These are phyloP conservation scores for Yarrowia divulgata DNA, from an alignment of 805 yeast genomes.

Conservation along the genomic window DNA sequence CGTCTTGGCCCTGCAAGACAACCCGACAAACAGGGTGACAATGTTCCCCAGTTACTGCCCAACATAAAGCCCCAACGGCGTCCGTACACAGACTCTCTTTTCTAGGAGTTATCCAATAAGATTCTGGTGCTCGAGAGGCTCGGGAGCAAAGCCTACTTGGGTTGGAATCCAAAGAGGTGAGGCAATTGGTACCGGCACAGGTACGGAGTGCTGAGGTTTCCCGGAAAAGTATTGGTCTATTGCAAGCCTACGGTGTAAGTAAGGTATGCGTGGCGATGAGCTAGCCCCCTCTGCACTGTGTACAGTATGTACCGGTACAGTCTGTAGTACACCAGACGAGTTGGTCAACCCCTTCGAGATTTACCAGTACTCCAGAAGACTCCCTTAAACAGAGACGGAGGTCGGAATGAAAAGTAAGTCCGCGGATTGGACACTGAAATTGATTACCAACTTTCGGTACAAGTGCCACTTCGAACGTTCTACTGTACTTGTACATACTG, in stretches of 20 bases:
- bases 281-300: background rate
- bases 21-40: no score
- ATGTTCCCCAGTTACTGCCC: no score
- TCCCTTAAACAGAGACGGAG: background rate
- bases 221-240: conserved; percentile 7
- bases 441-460: no score
- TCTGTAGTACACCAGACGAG: conserved; percentile 6
- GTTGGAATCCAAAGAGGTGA: conserved; percentile 7
- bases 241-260: background rate
- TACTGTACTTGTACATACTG: no score
- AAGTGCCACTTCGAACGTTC: no score
- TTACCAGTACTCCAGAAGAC: no score
- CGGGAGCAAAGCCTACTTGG: conserved; percentile 21
- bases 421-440: background rate
- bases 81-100: conserved; percentile 3
- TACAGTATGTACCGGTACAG: no score
- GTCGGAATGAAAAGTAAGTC: background rate
- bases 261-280: conserved; percentile 18
- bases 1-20: background rate
- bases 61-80: background rate
- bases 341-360: conserved; percentile 1
- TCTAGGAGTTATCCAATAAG: conserved; percentile 28
- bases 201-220: background rate
- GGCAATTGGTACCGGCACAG: background rate
- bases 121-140: conserved; percentile 24